Conservation (phyloP, 495 filamentous ascomycete species). For the Aspergillus cristatus region DNA sequence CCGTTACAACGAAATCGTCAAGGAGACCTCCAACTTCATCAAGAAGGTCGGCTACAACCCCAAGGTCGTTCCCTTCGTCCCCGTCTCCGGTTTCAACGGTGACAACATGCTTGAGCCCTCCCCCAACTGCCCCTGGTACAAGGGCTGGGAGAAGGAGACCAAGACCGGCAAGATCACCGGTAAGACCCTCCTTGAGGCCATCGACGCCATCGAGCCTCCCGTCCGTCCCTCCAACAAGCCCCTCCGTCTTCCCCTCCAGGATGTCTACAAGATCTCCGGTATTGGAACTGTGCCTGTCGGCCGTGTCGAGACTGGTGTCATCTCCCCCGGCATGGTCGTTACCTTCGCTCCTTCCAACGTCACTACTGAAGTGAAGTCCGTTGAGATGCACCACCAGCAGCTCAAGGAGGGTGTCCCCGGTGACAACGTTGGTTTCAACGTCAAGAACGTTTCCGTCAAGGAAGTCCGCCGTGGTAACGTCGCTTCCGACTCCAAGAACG, state of each 20-base stretch:
- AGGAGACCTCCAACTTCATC: slow-evolving; percentile 99
- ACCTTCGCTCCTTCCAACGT: slow-evolving; percentile 84
- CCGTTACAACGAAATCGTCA: slow-evolving; percentile 98
- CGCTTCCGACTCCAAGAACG: slow-evolving; percentile 99
- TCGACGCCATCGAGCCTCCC: slow-evolving; percentile 91
- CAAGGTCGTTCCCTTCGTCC: slow-evolving; percentile 95
- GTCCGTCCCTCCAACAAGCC: slow-evolving; percentile 79
- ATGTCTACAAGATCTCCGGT: slow-evolving; percentile 99
- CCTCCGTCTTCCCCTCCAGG: slow-evolving; percentile 99
- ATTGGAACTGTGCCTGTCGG: slow-evolving; percentile 99
- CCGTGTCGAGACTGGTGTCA: slow-evolving; percentile 99
- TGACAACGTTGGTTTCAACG: slow-evolving; percentile 99
- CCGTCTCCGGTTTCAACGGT: slow-evolving; percentile 99
- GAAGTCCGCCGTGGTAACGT: slow-evolving; percentile 99
- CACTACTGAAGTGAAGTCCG: slow-evolving; percentile 99
- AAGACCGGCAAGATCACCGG: slow-evolving; percentile 82
- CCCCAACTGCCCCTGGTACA: slow-evolving; percentile 98
- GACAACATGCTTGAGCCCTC: slow-evolving; percentile 98
- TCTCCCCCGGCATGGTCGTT: slow-evolving; percentile 97
- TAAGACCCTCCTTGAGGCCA: slow-evolving; percentile 99
- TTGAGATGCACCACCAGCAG: slow-evolving; percentile 99
- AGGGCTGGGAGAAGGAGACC: slow-evolving; percentile 99
- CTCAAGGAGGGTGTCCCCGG: slow-evolving; percentile 90
- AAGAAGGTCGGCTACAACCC: slow-evolving; percentile 99
- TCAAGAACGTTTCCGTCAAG: slow-evolving; percentile 99